Base-by-base conservation (phyloP, 1,284 basidiomycete genomes). In the Malassezia obtusa region DNA sequence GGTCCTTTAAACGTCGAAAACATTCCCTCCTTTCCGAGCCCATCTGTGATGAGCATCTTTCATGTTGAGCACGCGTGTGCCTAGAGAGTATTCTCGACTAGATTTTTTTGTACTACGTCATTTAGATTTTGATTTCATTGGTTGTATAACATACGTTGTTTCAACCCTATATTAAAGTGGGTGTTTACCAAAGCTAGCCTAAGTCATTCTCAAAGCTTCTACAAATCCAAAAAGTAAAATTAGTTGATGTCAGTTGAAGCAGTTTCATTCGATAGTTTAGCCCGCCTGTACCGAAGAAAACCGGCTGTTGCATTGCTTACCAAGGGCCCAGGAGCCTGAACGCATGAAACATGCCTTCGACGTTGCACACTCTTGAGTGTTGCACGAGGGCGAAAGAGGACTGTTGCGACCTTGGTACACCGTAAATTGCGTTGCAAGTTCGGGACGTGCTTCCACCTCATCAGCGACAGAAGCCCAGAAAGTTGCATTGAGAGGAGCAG, bases 381-480 rank as follows among this genome's bases (percentile, higher is more conserved):
- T 80, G 67, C 86, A 87, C 15, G 79, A 55, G 10, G 76, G 70
- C 24, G 79, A 79, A 40, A 75, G 76, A 6, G 59, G 55, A 5
- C 82, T 84, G 52, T 79, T 78, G 71, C 86, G 85, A 37, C 85
- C 84, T 71, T 87, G 84, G 64, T 82, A 80, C 0, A 77, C 79
- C 55, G 81, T 84, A 76, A 86, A 87, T 17, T 75, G 77, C 79
- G 84, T 59, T 2, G 86, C 79, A 4, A 87, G 75, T 21, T 78
- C 77, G 1, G 78, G 67, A 58, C 86, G 77, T 2, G 73, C 68
- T 58, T 79, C 77, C 84, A 87, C 86, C 44, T 74, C 76, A 76
- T 87, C 84, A 2, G 86, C 86, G 37, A 87, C 81, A 22, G 75
- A 78, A 63, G 86, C 84, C 85, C 85, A 87, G 82, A 84, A 87